Base-by-base conservation (phyloP, 192 early-diverging fungal species). In the Coemansia asiatica region DNA sequence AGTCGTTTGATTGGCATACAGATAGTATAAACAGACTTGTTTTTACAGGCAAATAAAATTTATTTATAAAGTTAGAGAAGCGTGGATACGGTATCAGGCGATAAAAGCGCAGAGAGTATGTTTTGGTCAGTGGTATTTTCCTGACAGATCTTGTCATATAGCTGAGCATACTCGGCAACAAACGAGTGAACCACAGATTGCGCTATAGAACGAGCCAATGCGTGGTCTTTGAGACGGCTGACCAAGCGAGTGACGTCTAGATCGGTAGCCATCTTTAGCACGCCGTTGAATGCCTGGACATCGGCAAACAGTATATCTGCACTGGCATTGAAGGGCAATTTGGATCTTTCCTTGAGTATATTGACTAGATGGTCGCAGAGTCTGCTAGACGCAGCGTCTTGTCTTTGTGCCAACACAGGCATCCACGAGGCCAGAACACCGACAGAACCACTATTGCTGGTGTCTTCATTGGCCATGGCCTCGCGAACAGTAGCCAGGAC, bases 231-330 rank as follows among this genome's bases (percentile, higher is more conserved):
- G 12, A 79, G 63, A 0, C 76, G 47, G 1, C 59, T 61, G 12
- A 70, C 67, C 16, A 79, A 50, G 0, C 76, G 63, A 1, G 63
- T 16, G 6, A 74, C 63, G 44, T 79, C 76, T 18, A 79, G 27
- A 16, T 79, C 76, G 15, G 66, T 35, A 2, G 66, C 66, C 7
- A 62, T 64, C 33, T 66, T 72, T 1, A 79, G 56, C 29, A n/a
- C 50, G 4, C 15, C 31, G 40, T 74, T 79, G 31, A 79, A 79
- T 6, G 61, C 10, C 12, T 58, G 57, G 3, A 53, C 67, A 16
- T 27, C 51, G 10, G 35, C 22, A 2, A 7, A 22, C 38, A 23
- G 19, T 36, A 22, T 5, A 18, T 58, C 56, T 21, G 6, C 25
- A 3, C 6, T 27, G 13, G 12, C 9, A 5, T 38, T 47, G 56